phyloP scores from a whole-genome alignment of 257 asterid species.

The Solanum ossicruentum region DNA sequence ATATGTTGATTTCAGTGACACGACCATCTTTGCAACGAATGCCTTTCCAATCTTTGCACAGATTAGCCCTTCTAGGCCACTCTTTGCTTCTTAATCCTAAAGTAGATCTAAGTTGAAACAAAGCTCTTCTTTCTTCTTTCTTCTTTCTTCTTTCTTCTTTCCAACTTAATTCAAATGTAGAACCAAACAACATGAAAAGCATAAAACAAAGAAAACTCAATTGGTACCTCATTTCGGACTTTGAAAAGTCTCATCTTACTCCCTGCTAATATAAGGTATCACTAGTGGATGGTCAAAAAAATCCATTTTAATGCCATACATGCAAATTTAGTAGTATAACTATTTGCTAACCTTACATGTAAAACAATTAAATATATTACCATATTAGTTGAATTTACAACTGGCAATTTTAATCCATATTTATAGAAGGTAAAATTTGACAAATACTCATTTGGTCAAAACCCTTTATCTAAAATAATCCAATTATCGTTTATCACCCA shows the following conservation, averaged over 20 bases:
- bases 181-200: slow-evolving; percentile 31
- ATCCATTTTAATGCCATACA: background rate
- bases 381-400: background rate
- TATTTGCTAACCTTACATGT: background rate
- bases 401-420: background rate
- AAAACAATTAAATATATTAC: background rate
- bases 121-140: slow-evolving; percentile 57
- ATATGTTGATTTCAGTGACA: slow-evolving; percentile 55
- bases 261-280: background rate
- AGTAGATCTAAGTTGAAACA: slow-evolving; percentile 77
- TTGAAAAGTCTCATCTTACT: slow-evolving; percentile 21
- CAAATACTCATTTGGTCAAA: background rate
- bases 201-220: slow-evolving; percentile 16
- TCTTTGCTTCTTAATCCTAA: slow-evolving; percentile 72
- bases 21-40: slow-evolving; percentile 50
- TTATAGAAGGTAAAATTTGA: background rate
- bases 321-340: background rate
- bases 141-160: slow-evolving; percentile 19
- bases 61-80: slow-evolving; percentile 76
- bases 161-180: slow-evolving; percentile 29
- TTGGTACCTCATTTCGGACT: slow-evolving; percentile 53
- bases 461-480: too few species aligned
- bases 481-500: too few species aligned
- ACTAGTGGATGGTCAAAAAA: background rate
- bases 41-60: slow-evolving; percentile 67